phyloP scores from a whole-genome alignment of 2,329 filamentous ascomycete species.

The Colletotrichum plurivorum region DNA sequence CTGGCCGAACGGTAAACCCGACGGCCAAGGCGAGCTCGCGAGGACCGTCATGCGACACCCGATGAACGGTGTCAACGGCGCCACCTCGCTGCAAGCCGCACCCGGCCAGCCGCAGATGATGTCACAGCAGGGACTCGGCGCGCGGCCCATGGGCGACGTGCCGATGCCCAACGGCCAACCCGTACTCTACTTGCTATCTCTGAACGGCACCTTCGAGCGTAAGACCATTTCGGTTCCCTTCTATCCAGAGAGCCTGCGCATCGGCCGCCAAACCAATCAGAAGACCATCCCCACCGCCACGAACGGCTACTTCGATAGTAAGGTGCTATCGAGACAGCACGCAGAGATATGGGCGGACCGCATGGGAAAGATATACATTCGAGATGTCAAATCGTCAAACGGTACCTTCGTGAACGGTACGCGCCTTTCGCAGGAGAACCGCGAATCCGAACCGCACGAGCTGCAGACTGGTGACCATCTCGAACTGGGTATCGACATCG shows the following conservation, averaged over 20 bases:
- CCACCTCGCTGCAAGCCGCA: conserved; percentile 55
- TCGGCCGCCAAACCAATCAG: conserved; percentile 96
- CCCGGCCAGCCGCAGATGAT: conserved; percentile 55
- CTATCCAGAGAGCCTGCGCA: conserved; percentile 92
- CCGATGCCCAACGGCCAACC: conserved; percentile 76
- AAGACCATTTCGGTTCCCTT: conserved; percentile 97
- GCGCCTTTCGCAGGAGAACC: conserved; percentile 91
- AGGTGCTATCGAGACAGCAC: conserved; percentile 95
- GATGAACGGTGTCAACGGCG: conserved; percentile 42
- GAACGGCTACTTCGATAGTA: conserved; percentile 98
- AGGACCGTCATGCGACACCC: conserved; percentile 57
- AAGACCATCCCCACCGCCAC: conserved; percentile 92
- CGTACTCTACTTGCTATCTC: conserved; percentile 86
- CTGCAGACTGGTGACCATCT: conserved; percentile 91
- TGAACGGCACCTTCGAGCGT: conserved; percentile 97
- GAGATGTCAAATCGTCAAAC: conserved; percentile 98
- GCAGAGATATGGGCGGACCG: conserved; percentile 93
- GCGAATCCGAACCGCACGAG: conserved; percentile 96
- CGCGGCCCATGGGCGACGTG: conserved; percentile 76
- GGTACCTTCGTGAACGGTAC: conserved; percentile 97
- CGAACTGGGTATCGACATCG: conserved; percentile 97
- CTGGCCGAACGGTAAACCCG: conserved; percentile 65
- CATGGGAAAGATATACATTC: conserved; percentile 93
- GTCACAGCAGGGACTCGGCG: conserved; percentile 58
- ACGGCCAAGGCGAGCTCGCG: conserved; percentile 62